phyloP scores from a whole-genome alignment of 306 rosid species.

The Fagus sylvatica region DNA sequence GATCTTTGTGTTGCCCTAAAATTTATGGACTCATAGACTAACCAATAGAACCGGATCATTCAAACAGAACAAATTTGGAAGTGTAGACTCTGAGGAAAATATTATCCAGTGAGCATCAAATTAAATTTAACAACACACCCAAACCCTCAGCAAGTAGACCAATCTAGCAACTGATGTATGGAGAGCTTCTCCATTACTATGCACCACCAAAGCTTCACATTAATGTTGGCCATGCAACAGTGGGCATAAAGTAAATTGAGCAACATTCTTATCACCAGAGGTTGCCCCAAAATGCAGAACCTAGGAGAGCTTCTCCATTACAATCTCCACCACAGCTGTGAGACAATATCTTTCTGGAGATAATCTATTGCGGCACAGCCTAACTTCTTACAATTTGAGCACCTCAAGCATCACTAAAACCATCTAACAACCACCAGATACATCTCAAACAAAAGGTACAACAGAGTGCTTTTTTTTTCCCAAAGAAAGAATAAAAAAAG shows the following conservation, averaged over 20 bases:
- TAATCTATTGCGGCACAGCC: neutral
- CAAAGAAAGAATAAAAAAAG: no score
- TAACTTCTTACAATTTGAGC: neutral
- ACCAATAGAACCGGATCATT: neutral
- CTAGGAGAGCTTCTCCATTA: neutral
- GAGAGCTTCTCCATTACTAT: neutral
- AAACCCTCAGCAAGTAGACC: neutral
- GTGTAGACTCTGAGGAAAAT: neutral
- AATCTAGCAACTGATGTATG: neutral
- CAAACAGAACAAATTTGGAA: neutral
- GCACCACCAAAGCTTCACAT: neutral
- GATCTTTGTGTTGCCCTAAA: neutral
- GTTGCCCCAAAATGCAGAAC: neutral
- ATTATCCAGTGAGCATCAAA: neutral
- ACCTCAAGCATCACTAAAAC: neutral
- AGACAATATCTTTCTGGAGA: neutral
- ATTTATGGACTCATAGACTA: neutral
- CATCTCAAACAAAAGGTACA: no score
- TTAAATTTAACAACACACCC: neutral
- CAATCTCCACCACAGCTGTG: neutral
- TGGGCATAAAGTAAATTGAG: neutral
- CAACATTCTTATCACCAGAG: neutral
- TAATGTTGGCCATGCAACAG: neutral
- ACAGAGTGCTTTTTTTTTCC: no score
- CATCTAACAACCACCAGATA: no score